These are phyloP conservation scores for Meredithiella fracta DNA, from an alignment of 2,329 filamentous ascomycete genomes.

Conservation along the genomic window DNA sequence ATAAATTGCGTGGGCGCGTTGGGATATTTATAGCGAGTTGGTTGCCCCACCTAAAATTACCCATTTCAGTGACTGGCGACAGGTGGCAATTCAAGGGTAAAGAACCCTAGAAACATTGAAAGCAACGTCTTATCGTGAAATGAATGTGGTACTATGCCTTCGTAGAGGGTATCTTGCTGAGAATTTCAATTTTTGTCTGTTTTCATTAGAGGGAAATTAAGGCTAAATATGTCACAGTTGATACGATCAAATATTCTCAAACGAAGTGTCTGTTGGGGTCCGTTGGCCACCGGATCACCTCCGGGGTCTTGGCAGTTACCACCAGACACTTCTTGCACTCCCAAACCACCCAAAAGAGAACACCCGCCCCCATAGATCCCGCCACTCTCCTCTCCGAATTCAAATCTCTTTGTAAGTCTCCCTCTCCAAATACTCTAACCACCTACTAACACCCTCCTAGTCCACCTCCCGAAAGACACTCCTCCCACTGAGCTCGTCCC, in stretches of 20 bases:
- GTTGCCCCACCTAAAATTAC: conserved; percentile 8
- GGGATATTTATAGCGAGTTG: conserved; percentile 4
- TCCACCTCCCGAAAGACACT: conserved; percentile 9
- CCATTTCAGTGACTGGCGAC: background rate
- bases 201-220: too few relatives aligned
- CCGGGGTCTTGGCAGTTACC: background rate
- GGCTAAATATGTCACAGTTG: background rate
- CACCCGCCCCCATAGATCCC: background rate
- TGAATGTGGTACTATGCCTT: too few relatives aligned
- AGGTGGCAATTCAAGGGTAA: background rate
- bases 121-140: background rate
- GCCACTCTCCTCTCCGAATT: conserved; percentile 3
- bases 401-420: conserved; percentile 11
- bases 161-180: too few relatives aligned
- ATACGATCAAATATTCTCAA: background rate
- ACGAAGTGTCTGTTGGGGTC: background rate
- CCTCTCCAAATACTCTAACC: background rate
- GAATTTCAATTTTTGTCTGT: too few relatives aligned
- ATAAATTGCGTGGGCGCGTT: conserved; percentile 17
- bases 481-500: conserved; percentile 6
- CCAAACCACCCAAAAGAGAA: background rate
- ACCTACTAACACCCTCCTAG: conserved; percentile 4
- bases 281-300: background rate
- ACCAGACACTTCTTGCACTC: background rate
- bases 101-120: conserved; percentile 4